Evolutionary conservation across 805 yeast species (phyloP), one percentile per base, ranked within the genome.

Genomic region (Starmera amethionina): DNA sequence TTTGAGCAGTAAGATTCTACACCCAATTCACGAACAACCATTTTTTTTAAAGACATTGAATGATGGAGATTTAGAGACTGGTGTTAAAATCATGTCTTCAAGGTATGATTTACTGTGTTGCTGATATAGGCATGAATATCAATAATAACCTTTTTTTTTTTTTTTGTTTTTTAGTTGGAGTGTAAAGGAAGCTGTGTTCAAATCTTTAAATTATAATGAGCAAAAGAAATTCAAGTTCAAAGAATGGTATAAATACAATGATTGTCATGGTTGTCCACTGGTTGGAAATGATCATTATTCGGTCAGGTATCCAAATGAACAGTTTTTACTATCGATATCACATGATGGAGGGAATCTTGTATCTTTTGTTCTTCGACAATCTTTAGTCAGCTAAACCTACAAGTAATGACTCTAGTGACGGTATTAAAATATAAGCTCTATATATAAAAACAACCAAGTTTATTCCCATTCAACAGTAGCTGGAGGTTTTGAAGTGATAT

Each of bases 401-500:
- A 22, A 22, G 3, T 8, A 8, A 8, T 22, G 6, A 22, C 27
- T 22, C 27, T 22, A 22, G 9, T 22, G 27, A n/a, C n/a, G n/a
- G n/a, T n/a, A n/a, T n/a, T n/a, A n/a, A n/a, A n/a, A n/a, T n/a
- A n/a, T n/a, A n/a, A n/a, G n/a, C n/a, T n/a, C n/a, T n/a, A n/a
- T n/a, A n/a, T n/a, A n/a, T n/a, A n/a, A n/a, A n/a, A n/a, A n/a
- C n/a, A n/a, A n/a, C n/a, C n/a, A n/a, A 15, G 27, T 43, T 56
- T 81, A 90, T 70, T 93, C 98, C 98, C 97, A 93, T 66, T 93
- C 99, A 52, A 93, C 98, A 45, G 99, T 93, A 45, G 99, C 98
- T 46, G 99, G 99, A 42, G 99, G 99, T 71, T 93, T 93, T 45
- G 97, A 88, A 45, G 98, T 93, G 63, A 93, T 89, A 65, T 93